A percentile compares a stretch with the other conserved stretches of the same genome.
These are phyloP conservation scores for Dunaliella sp. DNA, from an alignment of 139 green algal species.

Conservation along the genomic window DNA sequence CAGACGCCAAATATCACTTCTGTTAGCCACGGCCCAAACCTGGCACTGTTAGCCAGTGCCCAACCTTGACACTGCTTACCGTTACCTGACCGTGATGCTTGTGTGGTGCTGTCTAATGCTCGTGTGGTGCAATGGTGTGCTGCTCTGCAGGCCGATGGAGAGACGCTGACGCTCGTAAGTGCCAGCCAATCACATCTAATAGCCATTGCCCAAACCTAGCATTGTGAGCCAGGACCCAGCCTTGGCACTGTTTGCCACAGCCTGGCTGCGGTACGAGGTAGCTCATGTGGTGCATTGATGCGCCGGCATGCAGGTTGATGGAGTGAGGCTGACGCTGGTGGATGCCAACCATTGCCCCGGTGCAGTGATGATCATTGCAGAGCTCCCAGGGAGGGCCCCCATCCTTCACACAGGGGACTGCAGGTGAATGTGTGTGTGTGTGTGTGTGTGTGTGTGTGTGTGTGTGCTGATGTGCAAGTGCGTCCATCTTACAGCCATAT, in stretches of 20 bases:
- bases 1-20: too few species aligned
- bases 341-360: constrained; percentile 95
- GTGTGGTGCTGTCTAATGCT: too few species aligned
- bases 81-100: too few species aligned
- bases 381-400: constrained; percentile 40
- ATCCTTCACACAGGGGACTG: constrained; percentile 93
- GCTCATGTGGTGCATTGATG: background rate
- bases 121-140: too few species aligned
- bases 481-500: too few species aligned
- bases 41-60: too few species aligned
- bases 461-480: background rate
- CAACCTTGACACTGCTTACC: too few species aligned
- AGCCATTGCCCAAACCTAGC: background rate
- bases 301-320: constrained; percentile 31
- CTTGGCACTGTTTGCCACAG: background rate
- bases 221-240: background rate
- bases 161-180: too few species aligned
- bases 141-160: too few species aligned
- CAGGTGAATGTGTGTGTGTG: constrained; percentile 39
- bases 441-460: constrained; percentile 17
- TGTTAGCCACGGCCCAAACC: too few species aligned
- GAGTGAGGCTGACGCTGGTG: constrained; percentile 75
- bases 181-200: background rate
- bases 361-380: constrained; percentile 70
- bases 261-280: background rate